These are phyloP conservation scores for Scutellaria baicalensis DNA, from an alignment of 257 asterid species.

Conservation along the genomic window DNA sequence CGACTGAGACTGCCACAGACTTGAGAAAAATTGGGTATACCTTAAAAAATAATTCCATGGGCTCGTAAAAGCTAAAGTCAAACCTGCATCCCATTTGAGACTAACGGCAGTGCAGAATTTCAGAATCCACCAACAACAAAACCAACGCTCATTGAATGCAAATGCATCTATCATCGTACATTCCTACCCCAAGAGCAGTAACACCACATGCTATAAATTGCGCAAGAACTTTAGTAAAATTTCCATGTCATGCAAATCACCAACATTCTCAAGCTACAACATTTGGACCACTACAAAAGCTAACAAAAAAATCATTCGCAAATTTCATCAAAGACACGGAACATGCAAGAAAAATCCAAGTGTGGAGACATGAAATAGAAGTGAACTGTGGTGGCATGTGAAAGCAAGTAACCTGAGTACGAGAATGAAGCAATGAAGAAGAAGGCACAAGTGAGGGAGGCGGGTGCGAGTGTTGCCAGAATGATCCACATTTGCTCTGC, in stretches of 20 bases:
- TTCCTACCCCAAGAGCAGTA: neutral
- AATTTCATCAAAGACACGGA: neutral
- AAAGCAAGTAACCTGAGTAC: slow-evolving; percentile 14
- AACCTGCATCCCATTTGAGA: neutral
- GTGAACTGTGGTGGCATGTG: neutral
- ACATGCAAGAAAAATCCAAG: slow-evolving; percentile 9
- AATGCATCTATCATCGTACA: neutral
- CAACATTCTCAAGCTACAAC: neutral
- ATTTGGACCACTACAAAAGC: neutral
- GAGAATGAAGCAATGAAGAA: slow-evolving; percentile 21
- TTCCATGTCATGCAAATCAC: neutral
- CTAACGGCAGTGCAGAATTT: neutral
- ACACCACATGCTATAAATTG: neutral
- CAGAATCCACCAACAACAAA: neutral
- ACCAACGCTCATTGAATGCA: neutral
- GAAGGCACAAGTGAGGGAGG: slow-evolving; percentile 10
- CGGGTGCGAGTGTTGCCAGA: slow-evolving; percentile 18
- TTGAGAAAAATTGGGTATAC: too few species aligned
- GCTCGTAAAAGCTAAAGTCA: too few species aligned
- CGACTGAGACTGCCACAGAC: too few species aligned
- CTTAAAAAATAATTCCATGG: too few species aligned
- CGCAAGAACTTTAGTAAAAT: neutral
- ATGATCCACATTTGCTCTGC: slow-evolving; percentile 27
- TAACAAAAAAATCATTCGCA: neutral
- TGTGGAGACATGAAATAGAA: neutral